A percentile compares a stretch with the other conserved stretches of the same genome.
phyloP scores from a whole-genome alignment of 768 basidiomycete species.

The Mycena amicta region DNA sequence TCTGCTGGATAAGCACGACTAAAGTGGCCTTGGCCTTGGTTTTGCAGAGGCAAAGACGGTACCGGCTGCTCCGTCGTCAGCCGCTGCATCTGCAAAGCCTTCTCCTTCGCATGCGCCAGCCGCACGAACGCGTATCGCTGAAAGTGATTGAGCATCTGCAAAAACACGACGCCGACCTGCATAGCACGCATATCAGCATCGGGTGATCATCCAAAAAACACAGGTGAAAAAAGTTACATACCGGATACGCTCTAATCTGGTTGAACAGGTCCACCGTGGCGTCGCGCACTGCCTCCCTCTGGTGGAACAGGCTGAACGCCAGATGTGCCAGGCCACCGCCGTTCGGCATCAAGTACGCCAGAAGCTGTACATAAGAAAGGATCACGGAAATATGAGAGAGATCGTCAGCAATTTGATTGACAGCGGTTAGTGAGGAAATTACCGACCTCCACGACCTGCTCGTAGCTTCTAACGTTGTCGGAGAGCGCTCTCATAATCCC shows the following conservation, averaged over 20 bases:
- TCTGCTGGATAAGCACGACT: neutral
- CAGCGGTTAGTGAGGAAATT: neutral
- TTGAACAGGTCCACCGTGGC: conserved; percentile 84
- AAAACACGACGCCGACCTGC: conserved; percentile 77
- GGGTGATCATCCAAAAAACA: neutral
- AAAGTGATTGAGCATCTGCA: conserved; percentile 84
- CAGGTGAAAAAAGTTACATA: conserved; percentile 46
- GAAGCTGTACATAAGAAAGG: conserved; percentile 53
- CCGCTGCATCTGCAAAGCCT: conserved; percentile 38
- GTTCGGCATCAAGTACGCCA: conserved; percentile 75
- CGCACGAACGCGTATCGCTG: conserved; percentile 87
- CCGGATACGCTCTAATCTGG: conserved; percentile 73
- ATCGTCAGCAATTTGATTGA: too few species aligned
- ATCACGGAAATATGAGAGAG: conserved; percentile 1
- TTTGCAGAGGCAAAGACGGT: too few species aligned
- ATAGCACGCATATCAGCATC: neutral
- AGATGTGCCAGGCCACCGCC: conserved; percentile 83
- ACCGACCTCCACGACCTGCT: conserved; percentile 85
- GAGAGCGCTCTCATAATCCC: conserved; percentile 75
- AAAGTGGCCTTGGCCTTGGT: conserved; percentile 9
- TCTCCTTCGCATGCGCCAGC: conserved; percentile 72
- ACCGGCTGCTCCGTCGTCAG: conserved; percentile 22
- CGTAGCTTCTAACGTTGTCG: conserved; percentile 75
- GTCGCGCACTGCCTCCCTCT: conserved; percentile 73
- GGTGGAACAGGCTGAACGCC: conserved; percentile 91